Conservation (phyloP, 305 asterid species). For the Fraxinus velutina region DNA sequence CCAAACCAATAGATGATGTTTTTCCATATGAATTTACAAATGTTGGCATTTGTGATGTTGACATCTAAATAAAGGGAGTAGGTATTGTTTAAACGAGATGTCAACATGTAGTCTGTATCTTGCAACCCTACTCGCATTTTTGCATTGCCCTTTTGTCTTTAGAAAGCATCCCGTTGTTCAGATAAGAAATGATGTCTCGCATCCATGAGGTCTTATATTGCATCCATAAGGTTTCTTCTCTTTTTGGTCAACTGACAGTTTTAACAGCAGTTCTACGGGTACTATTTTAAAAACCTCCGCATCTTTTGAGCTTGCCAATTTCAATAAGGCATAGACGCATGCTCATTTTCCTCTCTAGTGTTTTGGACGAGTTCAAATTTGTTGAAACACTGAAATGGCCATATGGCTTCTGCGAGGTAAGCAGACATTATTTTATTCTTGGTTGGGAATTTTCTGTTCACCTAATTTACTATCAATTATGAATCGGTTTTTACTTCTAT, state of each 20-base stretch:
- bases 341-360: not conserved
- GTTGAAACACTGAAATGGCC: not conserved
- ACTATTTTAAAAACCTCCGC: not conserved
- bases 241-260: not conserved
- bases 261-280: not conserved
- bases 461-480: not conserved
- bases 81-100: not conserved
- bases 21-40: not conserved
- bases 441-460: not conserved
- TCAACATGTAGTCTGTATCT: not conserved
- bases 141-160: not conserved
- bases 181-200: not conserved
- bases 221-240: not conserved
- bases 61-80: not conserved
- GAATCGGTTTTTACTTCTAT: not conserved
- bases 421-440: not conserved
- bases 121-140: not conserved
- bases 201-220: not conserved
- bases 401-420: not conserved
- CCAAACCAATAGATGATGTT: not conserved
- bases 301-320: not conserved
- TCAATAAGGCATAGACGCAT: not conserved
- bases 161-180: not conserved
- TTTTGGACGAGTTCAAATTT: not conserved
- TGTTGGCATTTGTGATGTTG: not conserved